Evolutionary conservation across 2,329 filamentous ascomycete genomes (phyloP).

Genomic region (Stemphylium beticola): DNA sequence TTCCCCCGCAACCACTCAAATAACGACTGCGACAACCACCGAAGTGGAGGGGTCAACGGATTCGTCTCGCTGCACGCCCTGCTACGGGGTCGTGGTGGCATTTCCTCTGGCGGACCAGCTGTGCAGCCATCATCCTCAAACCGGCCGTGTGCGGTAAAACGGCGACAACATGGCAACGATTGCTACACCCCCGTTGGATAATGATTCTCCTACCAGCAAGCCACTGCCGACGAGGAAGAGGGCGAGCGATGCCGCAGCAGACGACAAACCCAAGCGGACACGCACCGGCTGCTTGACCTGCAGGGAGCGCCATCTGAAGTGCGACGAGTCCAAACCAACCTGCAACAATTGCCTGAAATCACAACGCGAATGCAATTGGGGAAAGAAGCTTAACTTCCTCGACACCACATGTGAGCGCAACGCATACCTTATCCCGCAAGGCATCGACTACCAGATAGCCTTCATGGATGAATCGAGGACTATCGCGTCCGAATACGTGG

Average conservation of each 20-base stretch:
- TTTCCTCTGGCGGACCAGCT: constrained; percentile 5
- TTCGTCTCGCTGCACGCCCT: constrained; percentile 11
- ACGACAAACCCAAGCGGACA: constrained; percentile 78
- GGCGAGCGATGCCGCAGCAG: constrained; percentile 31
- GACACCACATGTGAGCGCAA: constrained; percentile 75
- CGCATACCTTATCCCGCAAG: constrained; percentile 57
- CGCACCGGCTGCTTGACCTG: constrained; percentile 92
- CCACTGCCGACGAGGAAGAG: constrained; percentile 25
- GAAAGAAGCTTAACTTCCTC: constrained; percentile 88
- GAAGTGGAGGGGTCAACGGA: constrained; percentile 7
- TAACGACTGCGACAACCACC: neutral
- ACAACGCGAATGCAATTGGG: constrained; percentile 82
- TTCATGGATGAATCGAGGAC: constrained; percentile 89
- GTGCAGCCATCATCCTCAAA: constrained; percentile 1
- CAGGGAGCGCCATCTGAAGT: constrained; percentile 87
- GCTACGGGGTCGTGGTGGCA: constrained; percentile 9
- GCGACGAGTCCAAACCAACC: constrained; percentile 73
- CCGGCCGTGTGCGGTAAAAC: constrained; percentile 1
- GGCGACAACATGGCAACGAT: constrained; percentile 27
- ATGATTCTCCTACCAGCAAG: constrained; percentile 29
- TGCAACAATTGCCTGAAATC: constrained; percentile 88
- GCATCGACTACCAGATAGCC: constrained; percentile 70
- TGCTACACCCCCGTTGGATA: constrained; percentile 28
- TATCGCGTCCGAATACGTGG: constrained; percentile 89
- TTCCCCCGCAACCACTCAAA: neutral